Percentiles rank a stretch among this genome's conserved stretches.
These are phyloP conservation scores for Rhododendron kiyosumense DNA, from an alignment of 148 eudicot species.

Conservation along the genomic window DNA sequence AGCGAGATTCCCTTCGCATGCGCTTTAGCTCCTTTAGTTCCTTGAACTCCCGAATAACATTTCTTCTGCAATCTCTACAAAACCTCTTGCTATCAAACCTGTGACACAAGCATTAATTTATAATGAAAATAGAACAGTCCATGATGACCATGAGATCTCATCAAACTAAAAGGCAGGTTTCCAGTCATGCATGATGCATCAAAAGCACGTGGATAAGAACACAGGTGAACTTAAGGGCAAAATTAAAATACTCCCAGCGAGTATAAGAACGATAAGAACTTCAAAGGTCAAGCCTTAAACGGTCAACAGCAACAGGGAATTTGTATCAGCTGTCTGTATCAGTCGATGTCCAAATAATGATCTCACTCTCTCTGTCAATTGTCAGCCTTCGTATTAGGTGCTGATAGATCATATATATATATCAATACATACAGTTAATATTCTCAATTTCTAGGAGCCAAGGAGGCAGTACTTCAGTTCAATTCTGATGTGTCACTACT, in stretches of 20 bases:
- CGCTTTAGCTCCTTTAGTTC: constrained; percentile 94
- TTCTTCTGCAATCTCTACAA: constrained; percentile 95
- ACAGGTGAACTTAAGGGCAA: background rate
- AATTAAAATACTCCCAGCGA: background rate
- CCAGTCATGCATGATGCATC: background rate
- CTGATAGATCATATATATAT: background rate
- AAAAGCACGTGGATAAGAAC: background rate
- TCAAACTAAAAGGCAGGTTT: background rate
- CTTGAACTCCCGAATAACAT: constrained; percentile 92
- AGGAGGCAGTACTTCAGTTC: background rate
- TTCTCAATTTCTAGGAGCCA: background rate
- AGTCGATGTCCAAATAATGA: background rate
- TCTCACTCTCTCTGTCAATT: background rate
- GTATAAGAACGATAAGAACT: background rate
- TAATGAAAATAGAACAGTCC: constrained; percentile 4
- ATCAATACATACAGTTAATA: background rate
- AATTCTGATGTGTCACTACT: background rate
- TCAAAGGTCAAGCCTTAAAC: background rate
- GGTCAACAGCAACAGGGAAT: background rate
- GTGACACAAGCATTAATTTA: constrained; percentile 21
- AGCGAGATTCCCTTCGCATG: constrained; percentile 68
- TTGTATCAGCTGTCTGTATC: background rate
- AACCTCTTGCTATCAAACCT: constrained; percentile 98
- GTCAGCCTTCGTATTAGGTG: background rate
- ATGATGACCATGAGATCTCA: constrained; percentile 2